Conservation (phyloP, 208 protist genomes). For the Trypanosoma cruzi region DNA sequence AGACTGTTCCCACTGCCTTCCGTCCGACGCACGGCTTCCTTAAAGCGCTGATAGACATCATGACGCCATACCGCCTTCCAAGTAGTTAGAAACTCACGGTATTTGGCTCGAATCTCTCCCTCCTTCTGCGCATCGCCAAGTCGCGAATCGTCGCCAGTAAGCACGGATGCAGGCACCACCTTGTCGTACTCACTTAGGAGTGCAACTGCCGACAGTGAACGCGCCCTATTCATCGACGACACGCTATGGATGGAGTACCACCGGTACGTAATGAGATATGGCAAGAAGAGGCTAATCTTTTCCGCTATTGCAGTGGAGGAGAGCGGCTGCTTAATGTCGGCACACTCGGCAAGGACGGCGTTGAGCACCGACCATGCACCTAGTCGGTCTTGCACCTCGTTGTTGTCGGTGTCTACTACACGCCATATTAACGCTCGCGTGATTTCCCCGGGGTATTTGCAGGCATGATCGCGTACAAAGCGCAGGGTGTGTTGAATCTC, state of each 20-base stretch:
- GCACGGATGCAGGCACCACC: constrained; percentile 58
- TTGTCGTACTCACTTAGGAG: constrained; percentile 30
- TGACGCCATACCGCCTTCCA: constrained; percentile 74
- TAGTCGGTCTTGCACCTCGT: constrained; percentile 48
- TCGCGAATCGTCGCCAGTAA: constrained; percentile 38
- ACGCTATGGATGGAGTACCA: constrained; percentile 44
- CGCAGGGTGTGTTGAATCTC: constrained; percentile 62
- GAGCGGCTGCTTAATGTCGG: constrained; percentile 46
- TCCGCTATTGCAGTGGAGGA: constrained; percentile 61
- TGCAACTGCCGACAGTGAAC: background rate
- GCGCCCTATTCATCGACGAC: background rate
- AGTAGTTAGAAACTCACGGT: constrained; percentile 42
- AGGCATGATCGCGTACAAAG: constrained; percentile 74
- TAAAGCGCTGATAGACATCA: constrained; percentile 70
- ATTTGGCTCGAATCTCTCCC: constrained; percentile 31
- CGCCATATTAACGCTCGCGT: constrained; percentile 81
- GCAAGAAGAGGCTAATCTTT: constrained; percentile 66
- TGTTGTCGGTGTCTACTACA: constrained; percentile 70
- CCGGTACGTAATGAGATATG: constrained; percentile 71
- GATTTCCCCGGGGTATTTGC: constrained; percentile 54
- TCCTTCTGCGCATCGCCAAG: constrained; percentile 31
- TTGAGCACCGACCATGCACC: constrained; percentile 80
- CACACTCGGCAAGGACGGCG: constrained; percentile 64
- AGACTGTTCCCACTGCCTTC: constrained; percentile 62
- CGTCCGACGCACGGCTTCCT: constrained; percentile 39